Conservation (phyloP, 768 basidiomycete species). For the Tephrocybe rancida region DNA sequence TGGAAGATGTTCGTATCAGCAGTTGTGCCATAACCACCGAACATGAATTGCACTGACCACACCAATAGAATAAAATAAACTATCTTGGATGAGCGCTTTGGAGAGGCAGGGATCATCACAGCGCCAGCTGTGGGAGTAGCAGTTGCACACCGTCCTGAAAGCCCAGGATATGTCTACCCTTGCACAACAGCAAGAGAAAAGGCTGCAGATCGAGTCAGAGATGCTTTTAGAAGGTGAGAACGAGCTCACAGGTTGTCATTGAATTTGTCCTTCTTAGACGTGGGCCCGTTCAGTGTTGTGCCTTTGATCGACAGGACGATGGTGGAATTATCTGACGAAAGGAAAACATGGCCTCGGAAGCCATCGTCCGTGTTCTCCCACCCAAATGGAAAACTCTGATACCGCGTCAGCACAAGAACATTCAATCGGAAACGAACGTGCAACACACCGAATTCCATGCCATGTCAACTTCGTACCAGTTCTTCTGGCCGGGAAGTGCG, state of each 20-base stretch:
- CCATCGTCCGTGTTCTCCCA: slow-evolving; percentile 81
- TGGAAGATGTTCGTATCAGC: slow-evolving; percentile 27
- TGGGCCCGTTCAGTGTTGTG: slow-evolving; percentile 83
- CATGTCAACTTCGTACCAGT: slow-evolving; percentile 82
- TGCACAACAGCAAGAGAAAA: slow-evolving; percentile 95
- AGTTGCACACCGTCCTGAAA: slow-evolving; percentile 86
- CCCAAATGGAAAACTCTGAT: slow-evolving; percentile 78
- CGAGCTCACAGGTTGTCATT: slow-evolving; percentile 77
- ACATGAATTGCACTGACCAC: slow-evolving; percentile 53
- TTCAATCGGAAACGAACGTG: slow-evolving; percentile 3
- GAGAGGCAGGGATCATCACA: slow-evolving; percentile 86
- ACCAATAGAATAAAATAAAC: slow-evolving; percentile 90
- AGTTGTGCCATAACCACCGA: neutral
- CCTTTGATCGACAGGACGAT: slow-evolving; percentile 88
- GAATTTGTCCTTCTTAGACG: slow-evolving; percentile 89
- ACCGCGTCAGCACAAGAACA: slow-evolving; percentile 7
- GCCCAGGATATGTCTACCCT: slow-evolving; percentile 86
- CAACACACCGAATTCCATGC: slow-evolving; percentile 65
- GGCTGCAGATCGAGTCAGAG: slow-evolving; percentile 22
- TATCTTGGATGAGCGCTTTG: slow-evolving; percentile 82
- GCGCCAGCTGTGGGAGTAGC: slow-evolving; percentile 67
- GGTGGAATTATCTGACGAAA: slow-evolving; percentile 76
- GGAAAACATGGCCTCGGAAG: slow-evolving; percentile 90
- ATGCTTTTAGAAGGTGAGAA: neutral
- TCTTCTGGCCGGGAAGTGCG: slow-evolving; percentile 63